A percentile compares a stretch with the other conserved stretches of the same genome.
These are phyloP conservation scores for Pisolithus orientalis DNA, from an alignment of 768 basidiomycete species.

Conservation along the genomic window DNA sequence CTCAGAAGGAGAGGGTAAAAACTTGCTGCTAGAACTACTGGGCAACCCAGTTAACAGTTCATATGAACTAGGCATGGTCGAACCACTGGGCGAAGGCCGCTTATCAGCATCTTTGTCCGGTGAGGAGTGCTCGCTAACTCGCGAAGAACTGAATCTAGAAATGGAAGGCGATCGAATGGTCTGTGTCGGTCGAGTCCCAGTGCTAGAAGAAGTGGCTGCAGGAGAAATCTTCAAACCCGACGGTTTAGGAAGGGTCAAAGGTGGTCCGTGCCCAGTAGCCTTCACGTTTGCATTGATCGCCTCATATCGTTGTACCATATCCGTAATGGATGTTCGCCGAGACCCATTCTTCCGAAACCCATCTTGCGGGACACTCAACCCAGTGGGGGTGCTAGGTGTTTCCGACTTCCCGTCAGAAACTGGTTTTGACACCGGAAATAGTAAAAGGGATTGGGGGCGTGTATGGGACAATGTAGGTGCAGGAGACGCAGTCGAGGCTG, in stretches of 20 bases:
- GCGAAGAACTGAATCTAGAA: slow-evolving; percentile 20
- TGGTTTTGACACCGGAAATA: slow-evolving; percentile 47
- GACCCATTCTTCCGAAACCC: slow-evolving; percentile 31
- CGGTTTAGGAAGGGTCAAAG: slow-evolving; percentile 29
- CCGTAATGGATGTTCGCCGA: slow-evolving; percentile 74
- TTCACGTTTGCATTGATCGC: slow-evolving; percentile 44
- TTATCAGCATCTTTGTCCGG: slow-evolving; percentile 15
- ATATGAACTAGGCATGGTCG: slow-evolving; percentile 4
- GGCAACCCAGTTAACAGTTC: slow-evolving; percentile 18
- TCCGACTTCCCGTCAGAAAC: slow-evolving; percentile 35
- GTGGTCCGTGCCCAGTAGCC: slow-evolving; percentile 20
- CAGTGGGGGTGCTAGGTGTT: slow-evolving; percentile 26
- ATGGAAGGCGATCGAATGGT: slow-evolving; percentile 15
- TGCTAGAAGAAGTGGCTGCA: slow-evolving; percentile 7
- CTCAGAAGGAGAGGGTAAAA: slow-evolving; percentile 11
- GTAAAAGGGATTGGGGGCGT: slow-evolving; percentile 79
- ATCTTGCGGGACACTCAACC: slow-evolving; percentile 43
- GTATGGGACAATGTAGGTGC: slow-evolving; percentile 31
- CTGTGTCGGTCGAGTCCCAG: slow-evolving; percentile 18
- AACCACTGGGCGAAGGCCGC: slow-evolving; percentile 9
- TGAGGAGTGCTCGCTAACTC: slow-evolving; percentile 9
- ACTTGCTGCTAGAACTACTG: slow-evolving; percentile 15
- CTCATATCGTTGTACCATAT: slow-evolving; percentile 83
- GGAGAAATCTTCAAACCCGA: slow-evolving; percentile 15
- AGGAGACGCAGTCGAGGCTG: slow-evolving; percentile 16